Evolutionary conservation across 2,329 filamentous ascomycete genomes (phyloP).

Genomic region (Fusarium keratoplasticum): DNA sequence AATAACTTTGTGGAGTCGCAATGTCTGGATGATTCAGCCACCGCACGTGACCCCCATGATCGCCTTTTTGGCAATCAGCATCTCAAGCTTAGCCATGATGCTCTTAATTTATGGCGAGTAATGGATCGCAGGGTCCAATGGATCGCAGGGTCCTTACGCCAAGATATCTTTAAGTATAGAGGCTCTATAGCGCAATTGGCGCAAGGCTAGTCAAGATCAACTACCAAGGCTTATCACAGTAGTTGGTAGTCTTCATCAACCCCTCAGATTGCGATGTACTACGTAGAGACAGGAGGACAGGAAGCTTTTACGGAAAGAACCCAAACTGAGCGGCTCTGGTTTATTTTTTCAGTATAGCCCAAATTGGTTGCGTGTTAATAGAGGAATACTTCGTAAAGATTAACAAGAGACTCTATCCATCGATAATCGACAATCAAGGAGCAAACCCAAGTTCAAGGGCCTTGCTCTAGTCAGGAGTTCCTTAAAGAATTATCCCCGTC

Average conservation of each 20-base stretch:
- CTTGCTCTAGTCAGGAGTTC: neutral
- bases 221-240: neutral
- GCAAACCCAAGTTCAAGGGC: neutral
- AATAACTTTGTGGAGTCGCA: slow-evolving; percentile 11
- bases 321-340: neutral
- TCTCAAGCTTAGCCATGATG: neutral
- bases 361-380: neutral
- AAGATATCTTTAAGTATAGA: neutral
- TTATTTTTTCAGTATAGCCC: neutral
- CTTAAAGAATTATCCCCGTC: neutral
- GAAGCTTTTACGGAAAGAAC: neutral
- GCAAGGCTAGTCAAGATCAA: neutral
- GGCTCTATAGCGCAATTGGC: too few species aligned
- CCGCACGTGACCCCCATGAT: neutral
- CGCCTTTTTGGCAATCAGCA: neutral
- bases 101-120: neutral
- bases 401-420: neutral
- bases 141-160: neutral
- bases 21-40: neutral
- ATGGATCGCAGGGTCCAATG: neutral
- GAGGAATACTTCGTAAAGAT: neutral
- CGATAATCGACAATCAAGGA: neutral
- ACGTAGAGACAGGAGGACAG: neutral
- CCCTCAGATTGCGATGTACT: neutral
- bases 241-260: neutral